phyloP scores from a whole-genome alignment of 179 eudicot genomes.

The Pouteria campechiana region DNA sequence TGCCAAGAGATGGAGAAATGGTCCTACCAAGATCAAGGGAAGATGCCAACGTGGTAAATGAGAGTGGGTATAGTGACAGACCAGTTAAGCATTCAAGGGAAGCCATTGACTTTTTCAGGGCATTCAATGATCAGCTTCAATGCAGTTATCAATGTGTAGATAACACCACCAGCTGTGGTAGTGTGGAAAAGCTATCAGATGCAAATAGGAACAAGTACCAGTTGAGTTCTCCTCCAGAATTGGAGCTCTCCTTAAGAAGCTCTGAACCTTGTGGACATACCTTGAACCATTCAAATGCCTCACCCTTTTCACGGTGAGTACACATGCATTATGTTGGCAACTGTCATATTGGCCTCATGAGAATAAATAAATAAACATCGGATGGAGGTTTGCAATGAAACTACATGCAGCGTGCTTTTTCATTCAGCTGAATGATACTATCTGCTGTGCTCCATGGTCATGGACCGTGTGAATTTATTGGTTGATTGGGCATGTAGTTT shows the following conservation, averaged over 20 bases:
- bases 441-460: too few relatives aligned
- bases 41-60: constrained; percentile 9
- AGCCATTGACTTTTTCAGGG: constrained; percentile 73
- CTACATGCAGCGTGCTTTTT: too few relatives aligned
- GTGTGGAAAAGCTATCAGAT: too few relatives aligned
- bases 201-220: constrained; percentile 19
- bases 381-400: too few relatives aligned
- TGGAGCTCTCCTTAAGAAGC: constrained; percentile 41
- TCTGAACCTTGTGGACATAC: constrained; percentile 21
- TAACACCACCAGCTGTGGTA: too few relatives aligned
- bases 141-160: constrained; percentile 8
- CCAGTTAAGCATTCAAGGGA: constrained; percentile 25
- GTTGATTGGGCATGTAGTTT: too few relatives aligned
- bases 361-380: too few relatives aligned
- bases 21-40: constrained; percentile 13
- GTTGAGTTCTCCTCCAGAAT: constrained; percentile 14
- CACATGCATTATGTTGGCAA: too few relatives aligned
- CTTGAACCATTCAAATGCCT: constrained; percentile 39
- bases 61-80: constrained; percentile 8
- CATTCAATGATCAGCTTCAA: constrained; percentile 31
- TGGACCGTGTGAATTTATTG: too few relatives aligned
- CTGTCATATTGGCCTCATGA: too few relatives aligned
- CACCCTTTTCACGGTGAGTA: constrained; percentile 39
- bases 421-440: too few relatives aligned
- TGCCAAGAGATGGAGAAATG: constrained; percentile 12